These are phyloP conservation scores for Alternaria arbusti DNA, from an alignment of 2,329 filamentous ascomycete species.

Conservation along the genomic window DNA sequence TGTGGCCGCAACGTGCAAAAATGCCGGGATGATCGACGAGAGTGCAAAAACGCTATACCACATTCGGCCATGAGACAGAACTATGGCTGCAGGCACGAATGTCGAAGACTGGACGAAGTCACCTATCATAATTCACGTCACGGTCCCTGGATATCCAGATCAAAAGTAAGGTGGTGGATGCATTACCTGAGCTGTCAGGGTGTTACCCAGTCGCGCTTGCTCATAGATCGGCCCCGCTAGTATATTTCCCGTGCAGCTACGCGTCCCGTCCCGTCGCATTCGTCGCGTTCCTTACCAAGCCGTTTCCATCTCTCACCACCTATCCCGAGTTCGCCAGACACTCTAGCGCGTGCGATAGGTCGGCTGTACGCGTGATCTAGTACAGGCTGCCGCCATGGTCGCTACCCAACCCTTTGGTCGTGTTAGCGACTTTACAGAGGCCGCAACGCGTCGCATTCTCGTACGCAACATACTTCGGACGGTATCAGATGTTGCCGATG, in stretches of 20 bases:
- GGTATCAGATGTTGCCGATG: not conserved
- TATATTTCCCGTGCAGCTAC: not conserved
- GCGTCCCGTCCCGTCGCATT: not conserved
- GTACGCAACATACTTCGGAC: not conserved
- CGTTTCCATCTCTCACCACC: not conserved
- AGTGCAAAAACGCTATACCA: not conserved
- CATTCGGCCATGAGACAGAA: not conserved
- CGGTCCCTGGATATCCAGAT: not conserved
- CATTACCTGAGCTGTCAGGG: not conserved
- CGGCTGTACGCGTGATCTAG: not conserved
- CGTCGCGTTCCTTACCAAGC: not conserved
- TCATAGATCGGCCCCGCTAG: not conserved
- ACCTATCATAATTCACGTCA: not conserved
- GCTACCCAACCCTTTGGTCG: not conserved
- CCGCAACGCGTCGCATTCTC: not conserved
- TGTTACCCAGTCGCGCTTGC: not conserved
- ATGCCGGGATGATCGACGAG: not conserved
- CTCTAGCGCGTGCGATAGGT: not conserved
- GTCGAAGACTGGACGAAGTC: not conserved
- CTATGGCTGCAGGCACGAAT: not conserved
- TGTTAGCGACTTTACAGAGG: rapidly evolving
- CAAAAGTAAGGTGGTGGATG: not conserved
- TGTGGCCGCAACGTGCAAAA: not conserved
- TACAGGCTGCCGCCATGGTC: not conserved
- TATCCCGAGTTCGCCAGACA: not conserved